Evolutionary conservation across 2,329 filamentous ascomycete genomes (phyloP).

Genomic region (Exophiala xenobiotica): DNA sequence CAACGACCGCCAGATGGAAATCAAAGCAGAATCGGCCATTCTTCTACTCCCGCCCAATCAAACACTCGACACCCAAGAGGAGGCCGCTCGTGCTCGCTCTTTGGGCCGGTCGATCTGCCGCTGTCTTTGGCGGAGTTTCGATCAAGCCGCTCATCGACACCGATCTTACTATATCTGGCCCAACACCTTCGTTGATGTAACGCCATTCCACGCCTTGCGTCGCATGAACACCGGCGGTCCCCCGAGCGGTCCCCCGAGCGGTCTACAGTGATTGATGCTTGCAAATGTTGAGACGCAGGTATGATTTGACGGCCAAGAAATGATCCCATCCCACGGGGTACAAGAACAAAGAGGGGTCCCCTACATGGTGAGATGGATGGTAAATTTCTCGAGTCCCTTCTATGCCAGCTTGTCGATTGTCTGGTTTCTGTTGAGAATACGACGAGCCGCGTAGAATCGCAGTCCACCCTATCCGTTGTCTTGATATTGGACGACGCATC

Average conservation of each 20-base stretch:
- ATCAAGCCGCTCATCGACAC: background rate
- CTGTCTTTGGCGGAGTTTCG: background rate
- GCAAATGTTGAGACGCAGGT: background rate
- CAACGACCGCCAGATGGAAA: background rate
- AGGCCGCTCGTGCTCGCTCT: background rate
- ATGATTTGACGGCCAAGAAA: background rate
- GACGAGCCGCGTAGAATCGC: too few relatives aligned
- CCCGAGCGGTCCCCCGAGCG: background rate
- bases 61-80: background rate
- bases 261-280: too few relatives aligned
- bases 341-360: conserved; percentile 2
- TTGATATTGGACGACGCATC: too few relatives aligned
- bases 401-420: too few relatives aligned
- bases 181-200: background rate
- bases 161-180: background rate
- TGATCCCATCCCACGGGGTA: conserved; percentile 11
- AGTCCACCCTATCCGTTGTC: too few relatives aligned
- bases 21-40: conserved; percentile 11
- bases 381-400: too few relatives aligned
- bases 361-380: too few relatives aligned
- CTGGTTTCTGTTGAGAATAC: too few relatives aligned
- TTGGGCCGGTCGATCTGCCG: background rate
- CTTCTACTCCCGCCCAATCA: conserved; percentile 18
- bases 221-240: background rate
- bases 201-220: background rate